These are phyloP conservation scores for Porogramme epimiltina DNA, from an alignment of 1,284 basidiomycete species.

Conservation along the genomic window DNA sequence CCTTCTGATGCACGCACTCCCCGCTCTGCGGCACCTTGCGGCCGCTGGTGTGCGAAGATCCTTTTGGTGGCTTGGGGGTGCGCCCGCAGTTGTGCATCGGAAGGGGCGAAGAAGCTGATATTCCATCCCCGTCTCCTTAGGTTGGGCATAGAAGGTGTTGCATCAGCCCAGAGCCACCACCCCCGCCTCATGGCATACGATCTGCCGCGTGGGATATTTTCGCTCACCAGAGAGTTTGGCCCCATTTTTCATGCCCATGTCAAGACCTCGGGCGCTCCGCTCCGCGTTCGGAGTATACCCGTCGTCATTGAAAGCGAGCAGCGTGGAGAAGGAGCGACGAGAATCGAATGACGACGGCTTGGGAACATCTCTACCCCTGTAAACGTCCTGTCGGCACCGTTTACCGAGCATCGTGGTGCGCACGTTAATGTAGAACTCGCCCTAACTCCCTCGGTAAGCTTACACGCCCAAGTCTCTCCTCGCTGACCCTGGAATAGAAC, in stretches of 20 bases:
- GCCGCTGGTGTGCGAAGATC: conserved; percentile 21
- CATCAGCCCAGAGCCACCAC: conserved; percentile 1
- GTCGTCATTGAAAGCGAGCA: conserved; percentile 8
- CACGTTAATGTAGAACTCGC: conserved; percentile 10
- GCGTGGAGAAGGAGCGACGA: conserved; percentile 4
- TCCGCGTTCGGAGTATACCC: conserved; percentile 17
- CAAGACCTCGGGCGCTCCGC: conserved; percentile 20
- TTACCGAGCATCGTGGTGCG: conserved; percentile 16
- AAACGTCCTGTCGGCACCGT: conserved; percentile 13
- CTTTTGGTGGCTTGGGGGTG: conserved; percentile 1
- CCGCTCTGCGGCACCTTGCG: conserved; percentile 1
- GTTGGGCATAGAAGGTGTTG: neutral
- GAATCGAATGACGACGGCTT: conserved; percentile 9
- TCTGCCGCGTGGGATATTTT: conserved; percentile 10
- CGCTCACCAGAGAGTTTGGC: conserved; percentile 1
- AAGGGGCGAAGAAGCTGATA: conserved; percentile 10
- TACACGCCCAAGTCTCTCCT: neutral
- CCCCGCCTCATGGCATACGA: conserved; percentile 13
- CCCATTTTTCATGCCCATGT: conserved; percentile 11
- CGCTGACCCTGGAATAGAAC: conserved; percentile 2
- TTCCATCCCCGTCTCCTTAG: neutral
- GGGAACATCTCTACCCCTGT: conserved; percentile 5
- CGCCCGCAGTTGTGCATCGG: conserved; percentile 9
- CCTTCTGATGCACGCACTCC: conserved; percentile 9
- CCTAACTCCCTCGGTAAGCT: conserved; percentile 12